phyloP scores from a whole-genome alignment of 2,329 filamentous ascomycete genomes.

The Coniochaeta ligniaria region DNA sequence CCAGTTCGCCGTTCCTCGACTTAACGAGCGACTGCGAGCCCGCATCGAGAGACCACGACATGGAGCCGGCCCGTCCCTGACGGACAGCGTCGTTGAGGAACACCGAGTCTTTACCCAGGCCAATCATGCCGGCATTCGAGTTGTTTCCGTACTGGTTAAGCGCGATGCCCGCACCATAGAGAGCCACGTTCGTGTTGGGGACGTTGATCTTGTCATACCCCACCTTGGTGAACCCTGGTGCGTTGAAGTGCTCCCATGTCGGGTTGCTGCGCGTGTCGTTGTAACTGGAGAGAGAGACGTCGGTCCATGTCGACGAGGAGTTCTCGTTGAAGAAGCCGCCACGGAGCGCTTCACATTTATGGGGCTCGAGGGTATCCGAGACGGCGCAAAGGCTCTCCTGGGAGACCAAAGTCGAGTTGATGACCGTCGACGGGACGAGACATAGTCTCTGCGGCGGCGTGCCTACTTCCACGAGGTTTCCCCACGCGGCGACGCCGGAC shows the following conservation, averaged over 20 bases:
- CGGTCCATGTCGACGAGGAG: constrained; percentile 5
- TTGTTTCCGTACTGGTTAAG: constrained; percentile 7
- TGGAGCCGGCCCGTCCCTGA: constrained; percentile 3
- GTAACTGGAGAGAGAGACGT: constrained; percentile 3
- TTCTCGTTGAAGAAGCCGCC: constrained; percentile 8
- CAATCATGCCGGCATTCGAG: constrained; percentile 7
- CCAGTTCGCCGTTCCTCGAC: constrained; percentile 4
- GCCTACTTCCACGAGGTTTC: constrained; percentile 5
- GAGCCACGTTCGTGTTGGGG: constrained; percentile 5
- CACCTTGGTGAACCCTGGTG: constrained; percentile 6
- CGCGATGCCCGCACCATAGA: constrained; percentile 5
- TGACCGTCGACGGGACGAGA: constrained; percentile 6
- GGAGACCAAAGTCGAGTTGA: constrained; percentile 7
- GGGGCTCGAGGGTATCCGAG: constrained; percentile 2
- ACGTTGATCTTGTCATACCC: constrained; percentile 5
- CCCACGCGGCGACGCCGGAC: constrained; percentile 4
- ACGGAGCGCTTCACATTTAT: constrained; percentile 6
- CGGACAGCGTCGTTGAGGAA: constrained; percentile 4
- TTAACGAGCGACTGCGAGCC: constrained; percentile 5
- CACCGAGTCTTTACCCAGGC: constrained; percentile 5
- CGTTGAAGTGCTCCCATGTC: constrained; percentile 6
- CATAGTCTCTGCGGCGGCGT: constrained; percentile 6
- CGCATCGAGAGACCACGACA: constrained; percentile 4
- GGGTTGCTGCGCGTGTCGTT: constrained; percentile 7
- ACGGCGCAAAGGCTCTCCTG: constrained; percentile 5